phyloP scores from a whole-genome alignment of 495 filamentous ascomycete genomes.

The Neurospora sp. region DNA sequence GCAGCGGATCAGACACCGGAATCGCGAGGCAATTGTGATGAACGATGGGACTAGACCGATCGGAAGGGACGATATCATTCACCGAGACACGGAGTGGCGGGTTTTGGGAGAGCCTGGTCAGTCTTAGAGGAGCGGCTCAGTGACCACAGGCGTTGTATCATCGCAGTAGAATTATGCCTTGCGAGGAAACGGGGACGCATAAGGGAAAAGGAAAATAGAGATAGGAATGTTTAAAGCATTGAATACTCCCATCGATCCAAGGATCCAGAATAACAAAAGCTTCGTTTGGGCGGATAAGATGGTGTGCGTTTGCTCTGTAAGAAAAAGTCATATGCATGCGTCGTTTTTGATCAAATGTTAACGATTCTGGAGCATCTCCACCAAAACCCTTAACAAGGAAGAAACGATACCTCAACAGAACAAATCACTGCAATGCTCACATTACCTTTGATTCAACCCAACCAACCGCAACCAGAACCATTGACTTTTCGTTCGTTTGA shows the following conservation, averaged over 20 bases:
- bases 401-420: not conserved
- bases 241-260: not conserved
- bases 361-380: not conserved
- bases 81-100: slow-evolving; percentile 26
- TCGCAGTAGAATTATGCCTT: not conserved
- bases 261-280: not conserved
- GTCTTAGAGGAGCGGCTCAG: not conserved
- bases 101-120: not conserved
- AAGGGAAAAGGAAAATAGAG: not conserved
- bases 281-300: not conserved
- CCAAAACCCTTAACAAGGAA: not conserved
- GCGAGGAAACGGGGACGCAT: not conserved
- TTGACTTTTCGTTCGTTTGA: not conserved
- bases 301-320: not conserved
- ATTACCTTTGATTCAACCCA: not conserved
- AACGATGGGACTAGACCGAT: slow-evolving; percentile 49
- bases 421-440: not conserved
- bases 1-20: slow-evolving; percentile 40
- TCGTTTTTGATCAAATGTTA: not conserved
- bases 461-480: not conserved
- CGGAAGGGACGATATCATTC: slow-evolving; percentile 48
- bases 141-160: not conserved
- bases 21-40: slow-evolving; percentile 55
- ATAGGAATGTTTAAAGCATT: not conserved
- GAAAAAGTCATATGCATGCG: not conserved